phyloP scores from a whole-genome alignment of 306 rosid species.

The Nissolia schottii region DNA sequence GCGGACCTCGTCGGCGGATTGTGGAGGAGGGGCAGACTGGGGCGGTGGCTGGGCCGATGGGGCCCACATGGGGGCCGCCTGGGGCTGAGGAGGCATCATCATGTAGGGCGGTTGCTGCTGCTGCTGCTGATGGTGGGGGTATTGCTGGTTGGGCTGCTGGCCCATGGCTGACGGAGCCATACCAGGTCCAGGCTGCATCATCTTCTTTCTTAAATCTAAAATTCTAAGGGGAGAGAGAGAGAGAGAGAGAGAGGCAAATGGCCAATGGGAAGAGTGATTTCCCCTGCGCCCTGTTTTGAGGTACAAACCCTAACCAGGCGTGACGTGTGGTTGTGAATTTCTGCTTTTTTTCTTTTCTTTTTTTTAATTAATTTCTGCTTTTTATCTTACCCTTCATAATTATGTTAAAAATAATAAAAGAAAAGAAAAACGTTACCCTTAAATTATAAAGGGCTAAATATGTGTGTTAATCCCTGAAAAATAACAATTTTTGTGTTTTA shows the following conservation, averaged over 20 bases:
- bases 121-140: too few species aligned
- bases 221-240: neutral
- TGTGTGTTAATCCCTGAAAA: too few species aligned
- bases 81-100: slow-evolving; percentile 84
- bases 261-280: neutral
- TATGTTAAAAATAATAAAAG: too few species aligned
- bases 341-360: too few species aligned
- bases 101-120: slow-evolving; percentile 54
- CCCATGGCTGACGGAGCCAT: slow-evolving; percentile 46
- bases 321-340: slow-evolving; percentile 2
- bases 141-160: slow-evolving; percentile 59
- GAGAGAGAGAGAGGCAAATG: neutral
- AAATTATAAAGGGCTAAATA: too few species aligned
- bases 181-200: slow-evolving; percentile 95
- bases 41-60: slow-evolving; percentile 38
- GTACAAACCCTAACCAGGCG: slow-evolving; percentile 36
- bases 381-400: neutral
- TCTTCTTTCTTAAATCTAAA: slow-evolving; percentile 26
- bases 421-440: too few species aligned
- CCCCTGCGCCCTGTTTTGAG: neutral
- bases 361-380: too few species aligned
- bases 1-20: slow-evolving; percentile 74
- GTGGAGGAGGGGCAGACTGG: slow-evolving; percentile 32
- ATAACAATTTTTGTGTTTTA: too few species aligned
- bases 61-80: slow-evolving; percentile 59